Percentiles rank a stretch among this genome's conserved stretches.
Conservation (phyloP, 495 filamentous ascomycete species). For the Aspergillus cristatus region DNA sequence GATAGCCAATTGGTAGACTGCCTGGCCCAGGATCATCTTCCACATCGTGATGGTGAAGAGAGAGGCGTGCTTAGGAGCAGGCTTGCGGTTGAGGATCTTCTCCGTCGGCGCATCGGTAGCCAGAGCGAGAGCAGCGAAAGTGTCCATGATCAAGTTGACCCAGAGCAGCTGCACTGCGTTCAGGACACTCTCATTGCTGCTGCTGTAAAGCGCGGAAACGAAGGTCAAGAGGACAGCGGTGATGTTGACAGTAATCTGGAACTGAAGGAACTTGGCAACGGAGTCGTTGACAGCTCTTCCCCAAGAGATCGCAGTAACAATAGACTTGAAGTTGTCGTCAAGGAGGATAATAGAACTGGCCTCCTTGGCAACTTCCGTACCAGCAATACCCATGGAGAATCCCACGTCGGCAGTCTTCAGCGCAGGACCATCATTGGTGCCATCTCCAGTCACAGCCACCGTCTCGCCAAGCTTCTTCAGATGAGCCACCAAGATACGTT, state of each 20-base stretch:
- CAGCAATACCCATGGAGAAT: slow-evolving; percentile 88
- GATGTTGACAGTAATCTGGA: slow-evolving; percentile 88
- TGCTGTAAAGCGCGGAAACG: slow-evolving; percentile 66
- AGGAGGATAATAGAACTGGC: slow-evolving; percentile 86
- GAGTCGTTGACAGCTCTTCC: slow-evolving; percentile 86
- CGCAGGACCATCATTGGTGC: slow-evolving; percentile 84
- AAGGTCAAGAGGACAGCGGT: slow-evolving; percentile 80
- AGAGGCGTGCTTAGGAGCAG: slow-evolving; percentile 66
- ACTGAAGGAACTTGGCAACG: slow-evolving; percentile 84
- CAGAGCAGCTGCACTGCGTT: slow-evolving; percentile 82
- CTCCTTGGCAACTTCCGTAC: slow-evolving; percentile 90
- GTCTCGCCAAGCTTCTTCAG: slow-evolving; percentile 68
- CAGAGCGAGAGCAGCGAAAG: slow-evolving; percentile 76
- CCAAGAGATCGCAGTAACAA: slow-evolving; percentile 85
- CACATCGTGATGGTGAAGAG: slow-evolving; percentile 84
- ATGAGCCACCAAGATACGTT: slow-evolving; percentile 65
- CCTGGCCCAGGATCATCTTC: slow-evolving; percentile 91
- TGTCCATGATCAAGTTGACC: slow-evolving; percentile 95
- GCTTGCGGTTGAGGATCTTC: slow-evolving; percentile 71
- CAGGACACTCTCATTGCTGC: slow-evolving; percentile 58
- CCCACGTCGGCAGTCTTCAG: slow-evolving; percentile 80
- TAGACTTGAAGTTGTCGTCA: slow-evolving; percentile 85
- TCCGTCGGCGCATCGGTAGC: slow-evolving; percentile 78
- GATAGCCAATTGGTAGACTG: slow-evolving; percentile 69
- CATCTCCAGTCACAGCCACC: slow-evolving; percentile 84